Base-by-base conservation (phyloP, 2,329 filamentous ascomycete species). In the Cladosporium phlei region DNA sequence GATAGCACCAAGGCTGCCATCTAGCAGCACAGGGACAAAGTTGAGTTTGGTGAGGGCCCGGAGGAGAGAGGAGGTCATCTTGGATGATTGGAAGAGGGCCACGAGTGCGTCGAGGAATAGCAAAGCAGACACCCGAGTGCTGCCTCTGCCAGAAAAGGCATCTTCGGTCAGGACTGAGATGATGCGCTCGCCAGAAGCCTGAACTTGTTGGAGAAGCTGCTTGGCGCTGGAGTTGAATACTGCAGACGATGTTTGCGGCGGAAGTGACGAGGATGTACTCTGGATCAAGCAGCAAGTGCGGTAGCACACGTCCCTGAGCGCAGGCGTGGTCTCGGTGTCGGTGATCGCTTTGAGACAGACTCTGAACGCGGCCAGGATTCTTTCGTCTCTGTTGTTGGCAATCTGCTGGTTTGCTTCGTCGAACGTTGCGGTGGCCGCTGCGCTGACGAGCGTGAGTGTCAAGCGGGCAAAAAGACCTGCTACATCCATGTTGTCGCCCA, bases 131-230 rank as follows among this genome's bases (percentile, higher is more conserved):
- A 94, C 82, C 61, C 94, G 86, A 65, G 88, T 94, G 10, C 77
- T 79, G 28, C 86, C 78, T 59, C 91, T 85, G 29, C 89, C 88
- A 49, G 85, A 83, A 64, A 90, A 91, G 16, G 89, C 90, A 69
- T 98, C 93, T 60, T 98, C 93, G 62, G 90, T 96, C 33, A 96
- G 76, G 20, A 88, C 82, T 57, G 91, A 88, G 50, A 97, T 78
- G 29, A 97, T 74, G 46, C 86, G 78, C 58, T 88, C 86, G 29
- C 93, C 90, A 34, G 88, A 82, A 4, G 84, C 80, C 64, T 87
- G 88, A 55, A 94, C 77, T 1, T 86, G 83, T 62, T 86, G 78
- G 30, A 81, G 74, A 8, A 63, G 53, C 39, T 63, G 59, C 33
- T 52, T 58, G 9, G 56, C 29, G 54, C 55, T 17, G 52, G 47